Conservation (phyloP, 352 stramenopile genomes). For the Pythium monospermum region DNA sequence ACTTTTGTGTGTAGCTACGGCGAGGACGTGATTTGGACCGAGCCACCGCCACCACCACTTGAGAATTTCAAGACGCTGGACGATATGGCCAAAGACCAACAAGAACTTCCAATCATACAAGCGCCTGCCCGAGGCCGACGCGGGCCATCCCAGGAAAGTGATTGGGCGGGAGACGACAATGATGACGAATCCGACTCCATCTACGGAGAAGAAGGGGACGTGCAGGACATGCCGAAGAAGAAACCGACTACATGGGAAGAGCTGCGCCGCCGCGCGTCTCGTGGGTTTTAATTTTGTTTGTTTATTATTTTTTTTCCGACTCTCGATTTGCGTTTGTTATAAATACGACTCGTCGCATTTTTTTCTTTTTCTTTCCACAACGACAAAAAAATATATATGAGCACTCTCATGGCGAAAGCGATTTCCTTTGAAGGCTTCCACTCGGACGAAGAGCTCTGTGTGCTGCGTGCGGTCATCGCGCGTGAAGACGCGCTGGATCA, state of each 20-base stretch:
- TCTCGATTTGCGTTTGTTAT: background rate
- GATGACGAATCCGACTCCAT: too few species aligned
- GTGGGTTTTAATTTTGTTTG: background rate
- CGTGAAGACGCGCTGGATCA: constrained; percentile 52
- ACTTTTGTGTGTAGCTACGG: constrained; percentile 1
- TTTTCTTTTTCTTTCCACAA: too few species aligned
- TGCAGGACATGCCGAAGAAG: background rate
- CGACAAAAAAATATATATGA: too few species aligned
- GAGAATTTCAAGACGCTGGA: background rate
- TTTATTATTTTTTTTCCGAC: background rate
- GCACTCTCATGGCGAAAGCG: constrained; percentile 23
- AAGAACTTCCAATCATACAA: too few species aligned
- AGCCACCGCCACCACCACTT: constrained; percentile 1
- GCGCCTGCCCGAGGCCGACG: background rate
- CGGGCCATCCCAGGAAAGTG: too few species aligned
- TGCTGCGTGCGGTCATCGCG: constrained; percentile 59
- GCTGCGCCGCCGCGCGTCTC: background rate
- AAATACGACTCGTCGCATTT: too few species aligned
- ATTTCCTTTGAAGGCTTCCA: constrained; percentile 54
- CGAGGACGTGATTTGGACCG: constrained; percentile 14
- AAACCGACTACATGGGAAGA: constrained; percentile 3
- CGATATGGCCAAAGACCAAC: background rate
- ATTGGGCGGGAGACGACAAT: background rate
- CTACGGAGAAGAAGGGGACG: background rate
- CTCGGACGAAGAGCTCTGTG: constrained; percentile 53